Evolutionary conservation across 345 rosid genomes (phyloP).

Genomic region (Turritis glabra): DNA sequence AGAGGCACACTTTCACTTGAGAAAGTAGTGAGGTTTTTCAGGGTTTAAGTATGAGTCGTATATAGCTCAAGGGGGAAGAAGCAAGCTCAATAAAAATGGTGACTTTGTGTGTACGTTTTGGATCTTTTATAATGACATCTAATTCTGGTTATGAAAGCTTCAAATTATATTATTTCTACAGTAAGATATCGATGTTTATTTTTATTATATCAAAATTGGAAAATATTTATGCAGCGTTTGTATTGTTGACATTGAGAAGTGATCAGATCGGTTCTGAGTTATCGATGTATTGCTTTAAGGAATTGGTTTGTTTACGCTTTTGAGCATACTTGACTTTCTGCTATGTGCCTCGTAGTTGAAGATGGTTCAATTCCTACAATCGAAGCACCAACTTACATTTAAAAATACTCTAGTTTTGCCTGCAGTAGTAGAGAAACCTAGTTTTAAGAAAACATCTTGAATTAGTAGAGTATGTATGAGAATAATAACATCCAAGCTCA

Average conservation of each 20-base stretch:
- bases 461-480: too few relatives aligned
- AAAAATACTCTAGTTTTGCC: too few relatives aligned
- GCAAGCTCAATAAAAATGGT: conserved; percentile 21
- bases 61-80: conserved; percentile 29
- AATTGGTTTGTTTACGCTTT: too few relatives aligned
- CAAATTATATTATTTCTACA: not conserved
- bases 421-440: too few relatives aligned
- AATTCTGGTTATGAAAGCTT: conserved; percentile 2
- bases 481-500: too few relatives aligned
- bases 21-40: not conserved
- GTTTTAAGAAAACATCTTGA: too few relatives aligned
- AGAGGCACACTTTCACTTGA: not conserved
- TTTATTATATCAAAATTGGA: not conserved
- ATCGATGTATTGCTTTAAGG: too few relatives aligned
- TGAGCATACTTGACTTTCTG: not conserved
- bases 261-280: too few relatives aligned
- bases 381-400: conserved; percentile 60
- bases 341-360: conserved; percentile 26
- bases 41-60: conserved; percentile 22
- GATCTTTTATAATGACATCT: conserved; percentile 8
- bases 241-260: too few relatives aligned
- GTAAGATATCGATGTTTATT: not conserved
- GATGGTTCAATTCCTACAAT: conserved; percentile 94
- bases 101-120: conserved; percentile 12
- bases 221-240: too few relatives aligned